Base-by-base conservation (phyloP, 768 basidiomycete species). In the Royoungia palumana region DNA sequence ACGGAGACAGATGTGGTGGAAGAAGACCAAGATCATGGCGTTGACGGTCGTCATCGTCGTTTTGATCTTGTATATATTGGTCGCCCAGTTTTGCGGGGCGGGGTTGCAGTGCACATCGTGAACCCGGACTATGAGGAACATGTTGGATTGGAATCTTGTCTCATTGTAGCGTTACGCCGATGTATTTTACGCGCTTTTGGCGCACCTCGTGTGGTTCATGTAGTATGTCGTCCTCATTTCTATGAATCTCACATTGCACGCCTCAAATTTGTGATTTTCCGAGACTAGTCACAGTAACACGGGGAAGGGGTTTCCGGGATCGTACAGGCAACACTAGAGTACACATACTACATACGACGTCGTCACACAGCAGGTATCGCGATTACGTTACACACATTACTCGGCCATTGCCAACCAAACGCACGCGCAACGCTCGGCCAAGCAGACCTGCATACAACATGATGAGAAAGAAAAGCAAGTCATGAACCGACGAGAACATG, bases 61-160 rank as follows among this genome's bases (percentile, higher is more conserved):
- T 63, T 56, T 93, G 38, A 67, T 96, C 45, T 51, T 94, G 3
- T 97, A 90, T 74, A 69, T 97, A 43, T 70, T 97, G 52, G 70
- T 85, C 17, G 94, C 95, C 2, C 87, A 94, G 68, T 87, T 94
- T 68, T 97, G 95, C 62, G 94, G 94, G 13, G 81, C 84, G 1
- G 81, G 79, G 37, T 68, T 96, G 62, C 86, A 81, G 44, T 92
- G 89, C 51, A 72, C 74, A 5, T 37, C 51, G 2, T 51, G 41
- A 51, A 19, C 16, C n/a, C 13, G 9, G 13, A 5, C 30, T 13
- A 21, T n/a, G 25, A 19, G 19, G 13, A 25, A 16, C 19, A 22
- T 19, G 27, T 19, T 16, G 27, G 27, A 9, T 34, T 25, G 27
- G 12, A 20, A 35, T 25, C 17, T 14, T 35, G 25, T 35, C 32